Conservation (phyloP, 2,329 filamentous ascomycete genomes). For the Lasiodiplodia sp. region DNA sequence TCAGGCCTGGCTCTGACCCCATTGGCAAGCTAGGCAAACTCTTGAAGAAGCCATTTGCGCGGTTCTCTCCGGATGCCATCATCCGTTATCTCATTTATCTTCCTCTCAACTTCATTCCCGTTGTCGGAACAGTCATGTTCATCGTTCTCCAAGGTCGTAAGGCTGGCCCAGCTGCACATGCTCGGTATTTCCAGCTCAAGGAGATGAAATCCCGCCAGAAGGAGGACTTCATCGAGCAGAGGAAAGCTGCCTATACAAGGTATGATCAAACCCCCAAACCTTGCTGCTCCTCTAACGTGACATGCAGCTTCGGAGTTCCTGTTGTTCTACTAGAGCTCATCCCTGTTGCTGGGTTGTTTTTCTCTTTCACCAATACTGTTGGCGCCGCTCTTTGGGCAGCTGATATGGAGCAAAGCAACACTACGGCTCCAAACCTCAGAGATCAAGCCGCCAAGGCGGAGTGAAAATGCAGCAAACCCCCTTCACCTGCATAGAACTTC, state of each 20-base stretch:
- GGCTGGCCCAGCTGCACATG: slow-evolving; percentile 62
- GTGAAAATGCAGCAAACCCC: neutral
- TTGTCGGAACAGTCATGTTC: slow-evolving; percentile 84
- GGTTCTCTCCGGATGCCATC: slow-evolving; percentile 65
- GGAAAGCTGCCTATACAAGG: slow-evolving; percentile 81
- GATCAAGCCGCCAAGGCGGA: slow-evolving; percentile 37
- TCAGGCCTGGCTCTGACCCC: slow-evolving; percentile 64
- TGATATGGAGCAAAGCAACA: slow-evolving; percentile 69
- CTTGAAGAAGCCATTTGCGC: slow-evolving; percentile 61
- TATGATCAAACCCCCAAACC: slow-evolving; percentile 52
- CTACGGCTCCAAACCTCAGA: slow-evolving; percentile 46
- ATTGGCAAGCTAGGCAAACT: slow-evolving; percentile 65
- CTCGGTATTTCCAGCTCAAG: slow-evolving; percentile 90
- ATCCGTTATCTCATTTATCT: slow-evolving; percentile 84
- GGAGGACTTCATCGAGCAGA: slow-evolving; percentile 72
- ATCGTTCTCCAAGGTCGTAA: slow-evolving; percentile 71
- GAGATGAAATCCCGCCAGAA: slow-evolving; percentile 73
- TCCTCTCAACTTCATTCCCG: slow-evolving; percentile 90
- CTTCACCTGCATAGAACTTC: neutral
- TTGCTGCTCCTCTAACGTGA: slow-evolving; percentile 12
- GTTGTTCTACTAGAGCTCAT: slow-evolving; percentile 85
- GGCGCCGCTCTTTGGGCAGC: slow-evolving; percentile 95
- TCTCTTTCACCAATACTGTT: slow-evolving; percentile 90
- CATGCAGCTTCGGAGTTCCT: slow-evolving; percentile 70
- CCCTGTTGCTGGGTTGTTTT: slow-evolving; percentile 81